phyloP scores from a whole-genome alignment of 805 yeast genomes.

The Nakazawaea wyomingensis region DNA sequence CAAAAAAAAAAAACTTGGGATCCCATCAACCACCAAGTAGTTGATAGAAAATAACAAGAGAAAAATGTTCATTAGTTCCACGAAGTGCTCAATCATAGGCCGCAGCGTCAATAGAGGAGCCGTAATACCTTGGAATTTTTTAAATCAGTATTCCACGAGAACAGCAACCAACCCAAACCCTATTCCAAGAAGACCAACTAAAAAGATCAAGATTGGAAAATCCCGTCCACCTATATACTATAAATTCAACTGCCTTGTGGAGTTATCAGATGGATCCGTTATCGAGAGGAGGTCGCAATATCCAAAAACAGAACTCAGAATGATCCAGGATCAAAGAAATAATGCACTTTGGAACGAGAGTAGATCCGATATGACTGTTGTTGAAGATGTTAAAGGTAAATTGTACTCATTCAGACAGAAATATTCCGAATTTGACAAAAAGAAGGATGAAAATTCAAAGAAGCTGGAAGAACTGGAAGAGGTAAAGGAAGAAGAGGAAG shows the following conservation, averaged over 20 bases:
- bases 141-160: conserved; percentile 9
- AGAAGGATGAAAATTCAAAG: conserved; percentile 17
- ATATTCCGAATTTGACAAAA: conserved; percentile 43
- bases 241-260: conserved; percentile 85
- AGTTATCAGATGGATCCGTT: conserved; percentile 92
- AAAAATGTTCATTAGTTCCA: background rate
- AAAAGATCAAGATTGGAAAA: conserved; percentile 69
- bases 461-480: conserved; percentile 18
- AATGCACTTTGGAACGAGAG: conserved; percentile 86
- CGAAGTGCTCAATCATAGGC: background rate
- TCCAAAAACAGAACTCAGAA: conserved; percentile 81
- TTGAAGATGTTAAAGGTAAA: conserved; percentile 79
- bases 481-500: conserved; percentile 12
- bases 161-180: conserved; percentile 14
- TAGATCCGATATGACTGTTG: conserved; percentile 66
- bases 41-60: no score
- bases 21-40: no score
- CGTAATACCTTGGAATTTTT: background rate
- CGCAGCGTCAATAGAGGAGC: background rate
- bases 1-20: background rate
- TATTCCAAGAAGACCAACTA: conserved; percentile 50
- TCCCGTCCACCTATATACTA: conserved; percentile 92
- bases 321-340: conserved; percentile 86
- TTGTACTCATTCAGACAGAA: conserved; percentile 68
- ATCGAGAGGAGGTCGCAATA: conserved; percentile 75